These are phyloP conservation scores for Meira nashicola DNA, from an alignment of 1,284 basidiomycete species.

Conservation along the genomic window DNA sequence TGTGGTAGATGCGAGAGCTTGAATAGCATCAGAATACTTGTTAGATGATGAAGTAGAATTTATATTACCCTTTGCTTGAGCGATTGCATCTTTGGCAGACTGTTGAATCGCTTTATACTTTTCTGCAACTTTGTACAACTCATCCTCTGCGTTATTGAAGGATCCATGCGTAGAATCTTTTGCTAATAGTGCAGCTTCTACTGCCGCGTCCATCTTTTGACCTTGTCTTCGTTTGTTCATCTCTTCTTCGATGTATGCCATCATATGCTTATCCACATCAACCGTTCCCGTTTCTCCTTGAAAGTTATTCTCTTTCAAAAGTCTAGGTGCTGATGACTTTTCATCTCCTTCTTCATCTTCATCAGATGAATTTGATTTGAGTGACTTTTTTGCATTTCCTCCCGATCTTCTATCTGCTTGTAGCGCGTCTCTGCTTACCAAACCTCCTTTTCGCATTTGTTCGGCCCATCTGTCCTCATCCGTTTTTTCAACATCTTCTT, in stretches of 20 bases:
- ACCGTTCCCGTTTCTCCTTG: constrained; percentile 92
- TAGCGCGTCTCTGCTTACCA: constrained; percentile 14
- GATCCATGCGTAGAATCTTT: neutral
- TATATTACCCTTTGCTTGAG: neutral
- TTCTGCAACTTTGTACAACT: constrained; percentile 73
- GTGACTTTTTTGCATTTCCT: constrained; percentile 56
- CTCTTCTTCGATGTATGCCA: constrained; percentile 94
- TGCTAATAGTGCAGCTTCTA: neutral
- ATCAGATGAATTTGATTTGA: constrained; percentile 54
- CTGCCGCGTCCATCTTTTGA: neutral
- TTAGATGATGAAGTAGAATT: constrained; percentile 1
- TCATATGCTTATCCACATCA: constrained; percentile 98
- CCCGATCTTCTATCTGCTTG: neutral
- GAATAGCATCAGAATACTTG: too few relatives aligned
- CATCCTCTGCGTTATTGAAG: constrained; percentile 68
- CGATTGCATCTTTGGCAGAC: constrained; percentile 16
- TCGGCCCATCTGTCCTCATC: constrained; percentile 19
- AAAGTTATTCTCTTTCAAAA: constrained; percentile 82
- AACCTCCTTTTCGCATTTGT: constrained; percentile 29
- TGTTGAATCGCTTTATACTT: constrained; percentile 56
- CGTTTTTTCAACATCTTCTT: constrained; percentile 14
- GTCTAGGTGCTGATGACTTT: constrained; percentile 29
- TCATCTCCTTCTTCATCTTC: constrained; percentile 4
- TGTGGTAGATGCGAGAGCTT: constrained; percentile 56
- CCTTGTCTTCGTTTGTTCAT: constrained; percentile 64